These are phyloP conservation scores for Pinus tabuliformis DNA, from an alignment of 75 land plant genomes.

Conservation along the genomic window DNA sequence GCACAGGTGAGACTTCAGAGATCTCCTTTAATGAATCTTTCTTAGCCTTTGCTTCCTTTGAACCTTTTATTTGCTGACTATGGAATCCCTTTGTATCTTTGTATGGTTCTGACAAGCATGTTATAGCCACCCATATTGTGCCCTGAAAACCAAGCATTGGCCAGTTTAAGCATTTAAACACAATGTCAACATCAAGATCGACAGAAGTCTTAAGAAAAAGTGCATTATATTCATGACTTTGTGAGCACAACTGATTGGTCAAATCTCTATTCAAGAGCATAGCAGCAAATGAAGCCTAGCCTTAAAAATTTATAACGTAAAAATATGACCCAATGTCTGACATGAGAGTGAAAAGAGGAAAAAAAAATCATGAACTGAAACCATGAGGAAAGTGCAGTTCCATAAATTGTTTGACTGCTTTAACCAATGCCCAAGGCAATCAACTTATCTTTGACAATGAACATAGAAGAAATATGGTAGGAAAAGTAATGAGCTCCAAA, in stretches of 20 bases:
- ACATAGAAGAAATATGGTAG: background rate
- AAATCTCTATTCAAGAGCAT: conserved; percentile 2
- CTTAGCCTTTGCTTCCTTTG: conserved; percentile 52
- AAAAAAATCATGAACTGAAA: background rate
- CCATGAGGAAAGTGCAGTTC: background rate
- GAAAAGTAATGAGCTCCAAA: background rate
- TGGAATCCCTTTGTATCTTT: conserved; percentile 28
- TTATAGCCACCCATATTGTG: conserved; percentile 36
- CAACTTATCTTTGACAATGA: background rate
- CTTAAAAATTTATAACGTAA: background rate
- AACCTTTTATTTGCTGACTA: conserved; percentile 19
- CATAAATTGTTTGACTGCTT: background rate
- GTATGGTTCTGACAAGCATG: conserved; percentile 22
- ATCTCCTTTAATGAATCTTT: conserved; percentile 34
- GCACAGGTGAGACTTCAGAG: conserved; percentile 60
- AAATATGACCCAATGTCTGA: background rate
- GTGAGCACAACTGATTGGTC: background rate
- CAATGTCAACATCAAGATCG: background rate
- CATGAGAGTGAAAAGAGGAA: background rate
- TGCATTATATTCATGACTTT: background rate
- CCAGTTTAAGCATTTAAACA: conserved; percentile 1
- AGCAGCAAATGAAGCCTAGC: background rate
- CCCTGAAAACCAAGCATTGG: conserved; percentile 34
- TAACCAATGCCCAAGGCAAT: background rate
- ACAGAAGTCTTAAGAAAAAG: background rate